Evolutionary conservation across 768 basidiomycete genomes (phyloP).

Genomic region (Mycena indigotica): DNA sequence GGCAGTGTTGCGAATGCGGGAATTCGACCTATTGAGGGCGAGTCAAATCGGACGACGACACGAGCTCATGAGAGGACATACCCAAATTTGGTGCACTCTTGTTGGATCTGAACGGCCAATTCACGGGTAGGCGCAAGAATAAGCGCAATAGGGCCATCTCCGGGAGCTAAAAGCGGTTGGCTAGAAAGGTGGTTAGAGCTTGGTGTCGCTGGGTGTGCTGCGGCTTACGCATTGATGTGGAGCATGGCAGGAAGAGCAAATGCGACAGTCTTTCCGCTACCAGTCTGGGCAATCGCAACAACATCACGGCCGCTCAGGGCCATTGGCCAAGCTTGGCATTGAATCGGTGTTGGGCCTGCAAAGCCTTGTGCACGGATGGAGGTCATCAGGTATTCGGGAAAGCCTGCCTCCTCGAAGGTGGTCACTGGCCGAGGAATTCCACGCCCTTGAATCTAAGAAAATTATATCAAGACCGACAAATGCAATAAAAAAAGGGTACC

Average conservation of each 20-base stretch:
- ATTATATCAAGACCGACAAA: conserved; percentile 1
- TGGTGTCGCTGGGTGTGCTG: background rate
- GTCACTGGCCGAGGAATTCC: conserved; percentile 87
- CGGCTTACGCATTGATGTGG: conserved; percentile 94
- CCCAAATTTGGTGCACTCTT: conserved; percentile 99
- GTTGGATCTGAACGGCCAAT: conserved; percentile 97
- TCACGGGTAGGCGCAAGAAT: conserved; percentile 98
- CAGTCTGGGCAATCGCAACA: conserved; percentile 96
- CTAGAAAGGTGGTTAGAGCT: conserved; percentile 40
- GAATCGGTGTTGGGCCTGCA: conserved; percentile 87
- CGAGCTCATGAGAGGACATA: conserved; percentile 41
- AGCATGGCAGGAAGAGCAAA: conserved; percentile 99
- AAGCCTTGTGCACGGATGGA: conserved; percentile 96
- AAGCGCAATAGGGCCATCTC: conserved; percentile 96
- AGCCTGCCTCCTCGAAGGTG: conserved; percentile 91
- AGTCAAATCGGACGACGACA: conserved; percentile 7
- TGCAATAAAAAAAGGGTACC: conserved; percentile 40
- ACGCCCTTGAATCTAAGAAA: conserved; percentile 77
- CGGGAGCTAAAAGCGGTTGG: conserved; percentile 89
- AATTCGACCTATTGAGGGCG: conserved; percentile 62
- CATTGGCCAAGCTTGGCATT: conserved; percentile 99
- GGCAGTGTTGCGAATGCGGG: conserved; percentile 96
- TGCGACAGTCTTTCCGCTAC: conserved; percentile 97
- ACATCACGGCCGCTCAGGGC: conserved; percentile 92
- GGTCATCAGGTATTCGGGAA: conserved; percentile 94